Evolutionary conservation across 257 asterid species (phyloP), one percentile per base, ranked within the genome.

Genomic region (Nemophila menziesii): DNA sequence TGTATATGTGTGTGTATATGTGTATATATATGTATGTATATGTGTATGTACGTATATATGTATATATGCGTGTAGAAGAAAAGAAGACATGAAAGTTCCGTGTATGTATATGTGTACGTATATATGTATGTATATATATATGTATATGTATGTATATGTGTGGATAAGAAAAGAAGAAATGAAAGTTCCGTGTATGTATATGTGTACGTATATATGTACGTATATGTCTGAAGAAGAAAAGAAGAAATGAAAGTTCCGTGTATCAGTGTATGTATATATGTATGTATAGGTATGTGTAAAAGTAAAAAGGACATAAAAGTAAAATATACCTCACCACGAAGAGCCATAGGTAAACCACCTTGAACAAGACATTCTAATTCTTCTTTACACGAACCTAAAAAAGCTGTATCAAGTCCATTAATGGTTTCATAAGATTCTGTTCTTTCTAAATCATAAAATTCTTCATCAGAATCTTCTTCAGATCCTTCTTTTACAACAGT

Each of bases 381-480:
- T 70, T 79, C 82, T 72, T 70, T 85, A 77, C 78, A 75, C 51
- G 71, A 73, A 51, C 70, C 62, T 16, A 50, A 49, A 11, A 27
- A 18, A 41, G 16, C 63, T 19, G 46, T 8, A 48, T 37, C 72
- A 43, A 63, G 44, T 44, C 55, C 53, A 67, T 54, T 41, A 40
- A 52, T 40, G 54, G 48, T 34, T 40, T 71, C 57, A 53, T 86
- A 92, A 13, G 90, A 84, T 52, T 84, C 92, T 55, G 94, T 73
- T 67, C 90, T 78, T 57, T 86, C 96, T 69, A 86, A 44, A 64
- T 86, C 96, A 54, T 79, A 86, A 56, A 86, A 86, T 72, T 82
- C 94, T 51, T 86, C 96, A 22, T 86, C 94, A 2, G 96, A 86
- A 55, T 86, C 96, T 46, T 86, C 96, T 61, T 90, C 98, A 36